phyloP scores from a whole-genome alignment of 805 yeast genomes.

The Starmerella stigmatis region DNA sequence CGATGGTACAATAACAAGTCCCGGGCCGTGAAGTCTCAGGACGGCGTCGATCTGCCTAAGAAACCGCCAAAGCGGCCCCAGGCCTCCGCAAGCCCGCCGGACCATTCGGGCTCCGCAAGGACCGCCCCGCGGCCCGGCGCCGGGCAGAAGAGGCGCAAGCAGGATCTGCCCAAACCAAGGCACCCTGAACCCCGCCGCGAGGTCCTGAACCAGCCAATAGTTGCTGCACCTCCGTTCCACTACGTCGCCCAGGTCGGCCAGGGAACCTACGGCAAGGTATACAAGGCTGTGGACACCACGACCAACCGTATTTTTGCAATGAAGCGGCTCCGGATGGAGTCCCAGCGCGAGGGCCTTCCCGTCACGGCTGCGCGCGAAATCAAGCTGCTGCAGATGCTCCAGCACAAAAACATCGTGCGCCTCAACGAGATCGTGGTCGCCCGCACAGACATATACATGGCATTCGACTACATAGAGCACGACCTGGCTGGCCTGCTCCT shows the following conservation, averaged over 20 bases:
- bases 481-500: conserved; percentile 81
- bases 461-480: conserved; percentile 86
- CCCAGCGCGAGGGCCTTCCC: conserved; percentile 90
- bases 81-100: not conserved
- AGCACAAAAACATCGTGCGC: conserved; percentile 73
- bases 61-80: conserved; percentile 1
- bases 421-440: conserved; percentile 86
- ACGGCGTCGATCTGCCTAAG: not conserved
- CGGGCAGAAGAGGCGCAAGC: not conserved
- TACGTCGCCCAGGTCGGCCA: conserved; percentile 90
- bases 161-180: not conserved
- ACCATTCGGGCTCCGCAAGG: not conserved
- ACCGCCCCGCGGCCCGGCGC: not conserved
- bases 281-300: conserved; percentile 63
- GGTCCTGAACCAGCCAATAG: not conserved
- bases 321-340: conserved; percentile 71
- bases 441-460: conserved; percentile 60
- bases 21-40: not conserved
- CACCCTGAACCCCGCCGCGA: not conserved
- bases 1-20: not conserved
- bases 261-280: conserved; percentile 95
- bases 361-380: conserved; percentile 91
- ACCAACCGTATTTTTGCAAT: conserved; percentile 74
- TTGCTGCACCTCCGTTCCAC: conserved; percentile 39
- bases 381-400: conserved; percentile 67